Base-by-base conservation (phyloP, 805 yeast genomes). In the Osmozyma mogii region DNA sequence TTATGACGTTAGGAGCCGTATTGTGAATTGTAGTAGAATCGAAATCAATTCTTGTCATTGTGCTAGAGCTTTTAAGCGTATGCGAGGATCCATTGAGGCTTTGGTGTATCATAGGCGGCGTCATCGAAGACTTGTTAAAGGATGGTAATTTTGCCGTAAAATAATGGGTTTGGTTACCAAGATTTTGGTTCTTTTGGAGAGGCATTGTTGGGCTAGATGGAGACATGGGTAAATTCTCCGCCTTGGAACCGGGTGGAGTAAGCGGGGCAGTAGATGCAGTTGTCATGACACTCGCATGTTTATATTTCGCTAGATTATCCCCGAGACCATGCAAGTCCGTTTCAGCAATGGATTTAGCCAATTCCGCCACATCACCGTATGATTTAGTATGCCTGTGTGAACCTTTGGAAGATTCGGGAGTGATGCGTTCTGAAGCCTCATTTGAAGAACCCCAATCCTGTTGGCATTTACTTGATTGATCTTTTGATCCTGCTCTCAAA, bases 1-100 rank as follows among this genome's bases (percentile, higher is more conserved):
- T 58, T 8, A 63, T 50, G 5, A 61, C 56, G 31, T 49, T 59
- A 2, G 67, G 65, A 3, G 67, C 44, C 15, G 44, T 37, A 8
- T 45, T 41, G 22, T 41, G 48, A 13, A 44, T 40, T 5, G 50
- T 32, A n/a, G 51, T 26, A 8, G 51, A 29, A 17, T 54, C 60
- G 16, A 55, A 32, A 20, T 57, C 62, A 11, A 56, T 33, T 29
- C 56, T 49, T 6, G 45, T 43, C 30, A 58, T 36, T 1, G 66
- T 58, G 10, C 53, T 42, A 7, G 65, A 55, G 28, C 57, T 50
- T 32, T 44, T 58, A 19, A 61, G 27, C 3, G 46, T 49, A 4
- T 49, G 37, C 3, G 49, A 38, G 9, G 49, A 46, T 4, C 47
- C 47, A 22, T 47, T 50, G 31, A 25, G 26, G 35, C 29, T 29